A percentile compares a stretch with the other conserved stretches of the same genome.
These are phyloP conservation scores for Scortechinia acanthostroma DNA, from an alignment of 2,329 filamentous ascomycete species.

Conservation along the genomic window DNA sequence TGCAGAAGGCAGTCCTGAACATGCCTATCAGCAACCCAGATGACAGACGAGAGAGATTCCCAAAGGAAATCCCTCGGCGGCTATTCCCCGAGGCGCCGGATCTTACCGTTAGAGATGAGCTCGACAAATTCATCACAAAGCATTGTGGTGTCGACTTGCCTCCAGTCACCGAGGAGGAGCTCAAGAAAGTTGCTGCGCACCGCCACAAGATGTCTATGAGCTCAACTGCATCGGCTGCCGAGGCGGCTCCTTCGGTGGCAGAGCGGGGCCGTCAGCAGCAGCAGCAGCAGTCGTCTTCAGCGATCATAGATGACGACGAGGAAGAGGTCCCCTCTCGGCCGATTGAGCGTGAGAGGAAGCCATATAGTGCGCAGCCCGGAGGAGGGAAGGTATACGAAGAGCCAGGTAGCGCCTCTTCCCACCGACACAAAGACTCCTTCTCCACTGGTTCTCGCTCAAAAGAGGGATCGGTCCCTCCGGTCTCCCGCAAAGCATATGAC, in stretches of 20 bases:
- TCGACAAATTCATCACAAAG: constrained; percentile 38
- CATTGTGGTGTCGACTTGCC: constrained; percentile 37
- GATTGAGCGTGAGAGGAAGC: constrained; percentile 55
- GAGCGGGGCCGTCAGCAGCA: background rate
- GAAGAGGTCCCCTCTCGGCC: constrained; percentile 21
- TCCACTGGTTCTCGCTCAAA: background rate
- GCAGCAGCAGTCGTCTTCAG: background rate
- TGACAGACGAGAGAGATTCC: constrained; percentile 51
- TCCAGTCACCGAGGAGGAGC: constrained; percentile 20
- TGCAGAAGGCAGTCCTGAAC: constrained; percentile 46
- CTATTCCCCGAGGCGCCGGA: constrained; percentile 44
- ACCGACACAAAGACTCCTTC: background rate
- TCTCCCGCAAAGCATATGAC: background rate
- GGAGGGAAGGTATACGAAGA: constrained; percentile 43
- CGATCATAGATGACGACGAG: background rate
- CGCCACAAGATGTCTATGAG: constrained; percentile 3
- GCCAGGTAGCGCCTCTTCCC: background rate
- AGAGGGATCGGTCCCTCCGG: background rate
- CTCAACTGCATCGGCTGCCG: background rate
- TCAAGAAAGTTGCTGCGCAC: background rate
- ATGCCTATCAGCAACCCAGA: constrained; percentile 62
- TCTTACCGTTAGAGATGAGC: constrained; percentile 35
- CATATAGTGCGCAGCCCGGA: constrained; percentile 47
- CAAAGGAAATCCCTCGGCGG: constrained; percentile 51
- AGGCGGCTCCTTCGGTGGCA: background rate